A percentile compares a stretch with the other conserved stretches of the same genome.
Conservation (phyloP, 352 stramenopile genomes). For the Globisporangium lucens region DNA sequence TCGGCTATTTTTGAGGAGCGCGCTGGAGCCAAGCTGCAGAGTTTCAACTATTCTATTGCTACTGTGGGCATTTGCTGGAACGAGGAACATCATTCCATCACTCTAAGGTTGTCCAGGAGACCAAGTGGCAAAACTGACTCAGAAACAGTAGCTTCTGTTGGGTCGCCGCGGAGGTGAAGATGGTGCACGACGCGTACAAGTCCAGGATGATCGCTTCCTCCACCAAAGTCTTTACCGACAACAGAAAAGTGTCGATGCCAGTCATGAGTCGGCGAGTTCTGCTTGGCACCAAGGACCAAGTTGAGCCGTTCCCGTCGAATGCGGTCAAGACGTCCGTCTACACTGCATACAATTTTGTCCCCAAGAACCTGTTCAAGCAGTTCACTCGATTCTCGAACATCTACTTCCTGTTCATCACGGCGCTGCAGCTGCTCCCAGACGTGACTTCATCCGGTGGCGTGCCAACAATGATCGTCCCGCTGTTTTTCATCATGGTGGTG, state of each 20-base stretch:
- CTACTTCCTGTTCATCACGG: slow-evolving; percentile 90
- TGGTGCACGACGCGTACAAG: slow-evolving; percentile 16
- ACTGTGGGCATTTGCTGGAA: neutral
- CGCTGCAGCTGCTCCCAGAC: slow-evolving; percentile 74
- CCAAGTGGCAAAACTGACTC: neutral
- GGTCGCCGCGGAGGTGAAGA: neutral
- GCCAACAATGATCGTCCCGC: slow-evolving; percentile 79
- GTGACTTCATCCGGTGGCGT: slow-evolving; percentile 83
- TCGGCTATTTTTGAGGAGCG: neutral
- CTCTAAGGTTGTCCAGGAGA: neutral
- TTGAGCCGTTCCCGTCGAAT: slow-evolving; percentile 38
- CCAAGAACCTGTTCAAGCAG: slow-evolving; percentile 77
- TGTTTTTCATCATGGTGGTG: slow-evolving; percentile 85
- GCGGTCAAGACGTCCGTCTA: slow-evolving; percentile 60
- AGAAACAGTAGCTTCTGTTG: neutral
- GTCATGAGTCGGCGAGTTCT: slow-evolving; percentile 23
- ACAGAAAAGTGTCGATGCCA: slow-evolving; percentile 18
- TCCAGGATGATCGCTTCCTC: slow-evolving; percentile 12
- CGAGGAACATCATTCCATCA: neutral
- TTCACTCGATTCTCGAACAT: slow-evolving; percentile 87
- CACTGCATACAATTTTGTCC: slow-evolving; percentile 54
- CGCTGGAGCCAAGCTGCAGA: neutral
- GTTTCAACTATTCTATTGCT: neutral
- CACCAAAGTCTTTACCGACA: slow-evolving; percentile 1
- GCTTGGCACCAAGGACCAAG: slow-evolving; percentile 22